A percentile compares a stretch with the other conserved stretches of the same genome.
These are phyloP conservation scores for Lactarius indigo DNA, from an alignment of 768 basidiomycete genomes.

Conservation along the genomic window DNA sequence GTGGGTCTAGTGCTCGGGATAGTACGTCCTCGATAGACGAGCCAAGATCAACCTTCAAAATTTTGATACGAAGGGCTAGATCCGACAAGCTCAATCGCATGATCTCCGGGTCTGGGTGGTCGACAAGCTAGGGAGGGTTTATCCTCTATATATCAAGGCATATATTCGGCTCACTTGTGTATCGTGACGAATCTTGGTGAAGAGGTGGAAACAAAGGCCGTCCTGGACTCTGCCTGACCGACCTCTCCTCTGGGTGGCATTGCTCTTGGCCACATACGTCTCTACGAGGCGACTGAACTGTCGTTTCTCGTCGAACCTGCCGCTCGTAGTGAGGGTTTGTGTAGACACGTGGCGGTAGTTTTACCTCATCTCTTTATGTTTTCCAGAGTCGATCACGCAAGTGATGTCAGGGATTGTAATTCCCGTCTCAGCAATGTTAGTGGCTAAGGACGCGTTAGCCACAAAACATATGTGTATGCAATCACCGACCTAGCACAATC, in stretches of 20 bases:
- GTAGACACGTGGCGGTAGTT: neutral
- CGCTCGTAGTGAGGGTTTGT: constrained; percentile 11
- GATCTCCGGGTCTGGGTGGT: constrained; percentile 94
- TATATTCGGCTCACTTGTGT: constrained; percentile 47
- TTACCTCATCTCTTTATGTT: constrained; percentile 90
- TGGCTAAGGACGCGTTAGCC: constrained; percentile 46
- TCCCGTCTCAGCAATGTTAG: constrained; percentile 95
- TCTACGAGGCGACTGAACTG: constrained; percentile 91
- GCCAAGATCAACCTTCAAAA: constrained; percentile 86
- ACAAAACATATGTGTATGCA: constrained; percentile 10
- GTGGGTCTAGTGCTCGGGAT: constrained; percentile 85
- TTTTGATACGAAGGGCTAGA: constrained; percentile 87
- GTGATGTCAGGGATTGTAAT: constrained; percentile 98
- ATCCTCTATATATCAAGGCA: constrained; percentile 3
- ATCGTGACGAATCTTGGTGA: constrained; percentile 85
- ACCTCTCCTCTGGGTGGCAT: constrained; percentile 85
- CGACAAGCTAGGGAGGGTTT: constrained; percentile 62
- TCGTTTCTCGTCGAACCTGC: constrained; percentile 93
- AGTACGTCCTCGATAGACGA: constrained; percentile 87
- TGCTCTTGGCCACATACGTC: constrained; percentile 87
- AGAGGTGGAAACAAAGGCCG: constrained; percentile 93
- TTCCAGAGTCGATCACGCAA: constrained; percentile 92
- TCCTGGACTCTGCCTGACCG: constrained; percentile 87
- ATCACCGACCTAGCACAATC: constrained; percentile 80
- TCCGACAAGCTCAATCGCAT: constrained; percentile 89